A percentile compares a stretch with the other conserved stretches of the same genome.
phyloP scores from a whole-genome alignment of 179 eudicot species.

The Amaranthus tricolor region DNA sequence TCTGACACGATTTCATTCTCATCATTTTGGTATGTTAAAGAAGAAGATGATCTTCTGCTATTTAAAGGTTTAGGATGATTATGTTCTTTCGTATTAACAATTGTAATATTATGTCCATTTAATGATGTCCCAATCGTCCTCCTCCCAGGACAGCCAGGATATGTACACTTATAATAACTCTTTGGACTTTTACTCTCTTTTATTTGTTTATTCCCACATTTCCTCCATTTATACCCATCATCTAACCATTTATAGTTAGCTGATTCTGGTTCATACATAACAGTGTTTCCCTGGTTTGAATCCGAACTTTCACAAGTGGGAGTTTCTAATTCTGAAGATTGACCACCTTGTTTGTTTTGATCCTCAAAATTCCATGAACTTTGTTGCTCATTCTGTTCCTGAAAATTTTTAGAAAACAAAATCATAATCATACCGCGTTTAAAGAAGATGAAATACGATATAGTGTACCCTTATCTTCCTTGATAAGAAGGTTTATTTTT shows the following conservation, averaged over 20 bases:
- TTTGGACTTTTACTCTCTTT: conserved; percentile 73
- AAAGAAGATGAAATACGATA: background rate
- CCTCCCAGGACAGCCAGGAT: conserved; percentile 56
- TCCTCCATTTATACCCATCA: conserved; percentile 78
- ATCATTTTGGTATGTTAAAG: no score
- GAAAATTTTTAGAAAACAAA: background rate
- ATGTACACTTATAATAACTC: conserved; percentile 75
- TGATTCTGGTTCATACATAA: conserved; percentile 22
- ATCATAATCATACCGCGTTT: background rate
- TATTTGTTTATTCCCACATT: conserved; percentile 72
- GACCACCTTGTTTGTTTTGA: conserved; percentile 19
- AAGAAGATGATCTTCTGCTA: conserved; percentile 39
- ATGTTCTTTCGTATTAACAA: conserved; percentile 68
- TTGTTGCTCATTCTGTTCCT: conserved; percentile 19
- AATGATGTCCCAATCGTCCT: conserved; percentile 60
- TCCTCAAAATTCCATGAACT: conserved; percentile 24
- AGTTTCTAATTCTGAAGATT: conserved; percentile 15
- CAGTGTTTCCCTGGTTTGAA: conserved; percentile 19
- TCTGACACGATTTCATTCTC: conserved; percentile 57
- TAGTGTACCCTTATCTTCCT: no score
- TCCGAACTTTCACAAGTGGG: conserved; percentile 7
- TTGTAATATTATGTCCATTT: conserved; percentile 72
- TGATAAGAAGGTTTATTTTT: no score
- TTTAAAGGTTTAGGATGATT: conserved; percentile 64
- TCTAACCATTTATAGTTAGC: conserved; percentile 35